Percentiles rank a stretch among this genome's conserved stretches.
Conservation (phyloP, 345 rosid species). For the Chamaenerion angustifolium region DNA sequence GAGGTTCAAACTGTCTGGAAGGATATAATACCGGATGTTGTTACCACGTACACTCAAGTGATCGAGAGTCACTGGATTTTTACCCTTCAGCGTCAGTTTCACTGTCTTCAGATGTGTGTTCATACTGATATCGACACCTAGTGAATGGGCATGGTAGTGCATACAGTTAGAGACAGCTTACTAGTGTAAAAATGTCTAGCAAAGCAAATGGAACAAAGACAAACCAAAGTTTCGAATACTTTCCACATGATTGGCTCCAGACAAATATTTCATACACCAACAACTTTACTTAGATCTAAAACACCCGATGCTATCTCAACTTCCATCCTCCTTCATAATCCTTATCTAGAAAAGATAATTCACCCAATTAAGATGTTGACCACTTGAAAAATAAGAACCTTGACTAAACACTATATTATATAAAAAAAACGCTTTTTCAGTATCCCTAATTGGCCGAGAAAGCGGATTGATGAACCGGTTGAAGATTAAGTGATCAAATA, state of each 20-base stretch:
- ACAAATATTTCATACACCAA: no score
- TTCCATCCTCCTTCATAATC: no score
- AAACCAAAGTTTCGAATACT: not conserved
- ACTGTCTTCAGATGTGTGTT: constrained; percentile 95
- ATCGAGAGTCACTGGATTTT: constrained; percentile 75
- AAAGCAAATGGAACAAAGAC: not conserved
- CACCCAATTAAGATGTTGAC: no score
- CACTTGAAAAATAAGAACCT: no score
- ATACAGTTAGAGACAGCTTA: not conserved
- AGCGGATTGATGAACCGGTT: no score
- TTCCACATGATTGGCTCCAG: not conserved
- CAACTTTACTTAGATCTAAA: no score
- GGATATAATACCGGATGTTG: constrained; percentile 91
- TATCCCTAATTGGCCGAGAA: no score
- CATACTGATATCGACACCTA: constrained; percentile 98
- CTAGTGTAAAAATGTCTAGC: not conserved
- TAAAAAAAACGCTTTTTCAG: no score
- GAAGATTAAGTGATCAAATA: no score
- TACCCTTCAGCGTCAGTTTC: constrained; percentile 82
- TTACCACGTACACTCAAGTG: constrained; percentile 92
- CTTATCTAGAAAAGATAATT: no score
- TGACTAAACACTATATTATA: no score
- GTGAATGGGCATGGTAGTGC: constrained; percentile 5
- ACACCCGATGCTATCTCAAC: no score
- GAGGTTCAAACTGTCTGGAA: constrained; percentile 96